Evolutionary conservation across 2,329 filamentous ascomycete species (phyloP).

Genomic region (Boeremia lycopersici): DNA sequence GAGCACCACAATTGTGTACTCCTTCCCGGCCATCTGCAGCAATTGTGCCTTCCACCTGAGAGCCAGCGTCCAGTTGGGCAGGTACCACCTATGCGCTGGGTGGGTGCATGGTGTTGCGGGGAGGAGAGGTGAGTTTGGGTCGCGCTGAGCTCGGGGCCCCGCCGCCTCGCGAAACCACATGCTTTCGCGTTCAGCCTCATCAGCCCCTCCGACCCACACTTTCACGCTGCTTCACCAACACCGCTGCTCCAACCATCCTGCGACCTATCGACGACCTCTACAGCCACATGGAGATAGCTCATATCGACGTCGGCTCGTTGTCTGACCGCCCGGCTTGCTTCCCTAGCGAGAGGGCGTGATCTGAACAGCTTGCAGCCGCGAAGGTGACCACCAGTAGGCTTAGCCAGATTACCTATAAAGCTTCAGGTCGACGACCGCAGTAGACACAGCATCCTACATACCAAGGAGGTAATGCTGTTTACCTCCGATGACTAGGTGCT

Average conservation of each 20-base stretch:
- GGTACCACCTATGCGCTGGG: conserved; percentile 5
- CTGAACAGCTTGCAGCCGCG: too few relatives aligned
- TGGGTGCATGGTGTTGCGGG: conserved; percentile 7
- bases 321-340: background rate
- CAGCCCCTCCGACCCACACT: background rate
- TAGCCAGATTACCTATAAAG: too few relatives aligned
- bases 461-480: too few relatives aligned
- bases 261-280: background rate
- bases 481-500: too few relatives aligned
- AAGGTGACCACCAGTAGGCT: too few relatives aligned
- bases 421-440: too few relatives aligned
- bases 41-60: conserved; percentile 12
- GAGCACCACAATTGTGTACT: conserved; percentile 36
- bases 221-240: background rate
- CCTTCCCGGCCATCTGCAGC: conserved; percentile 32
- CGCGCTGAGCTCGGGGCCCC: conserved; percentile 1
- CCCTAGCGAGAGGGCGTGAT: background rate
- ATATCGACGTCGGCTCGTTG: background rate
- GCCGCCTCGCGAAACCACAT: conserved; percentile 13
- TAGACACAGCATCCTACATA: too few relatives aligned
- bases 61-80: conserved; percentile 15
- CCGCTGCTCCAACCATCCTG: too few relatives aligned
- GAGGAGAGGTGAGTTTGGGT: background rate
- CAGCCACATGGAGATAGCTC: background rate
- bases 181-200: conserved; percentile 13